These are phyloP conservation scores for Naegleria fowleri DNA, from an alignment of 208 protist genomes.

Conservation along the genomic window DNA sequence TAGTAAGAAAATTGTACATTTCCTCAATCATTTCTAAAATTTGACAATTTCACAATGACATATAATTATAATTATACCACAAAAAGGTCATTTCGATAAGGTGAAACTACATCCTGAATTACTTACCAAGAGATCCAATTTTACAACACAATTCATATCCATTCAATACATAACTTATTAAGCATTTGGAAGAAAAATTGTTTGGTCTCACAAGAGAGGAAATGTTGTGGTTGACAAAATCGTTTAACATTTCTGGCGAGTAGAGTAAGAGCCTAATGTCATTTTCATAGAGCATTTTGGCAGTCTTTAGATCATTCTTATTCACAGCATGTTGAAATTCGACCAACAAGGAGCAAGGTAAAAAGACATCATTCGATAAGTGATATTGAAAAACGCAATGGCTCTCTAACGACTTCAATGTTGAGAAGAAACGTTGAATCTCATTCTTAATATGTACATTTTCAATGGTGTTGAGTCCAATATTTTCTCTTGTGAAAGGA, in stretches of 20 bases:
- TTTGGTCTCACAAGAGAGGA: neutral
- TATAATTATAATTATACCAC: too few relatives aligned
- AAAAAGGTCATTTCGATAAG: too few relatives aligned
- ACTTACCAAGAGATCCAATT: neutral
- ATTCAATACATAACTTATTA: neutral
- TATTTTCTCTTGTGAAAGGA: neutral
- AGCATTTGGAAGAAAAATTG: neutral
- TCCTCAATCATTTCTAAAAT: neutral
- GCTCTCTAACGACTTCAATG: neutral
- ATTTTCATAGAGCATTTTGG: neutral
- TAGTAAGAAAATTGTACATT: neutral
- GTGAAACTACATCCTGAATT: too few relatives aligned
- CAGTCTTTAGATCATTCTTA: neutral
- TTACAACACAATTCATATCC: neutral
- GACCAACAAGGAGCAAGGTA: neutral
- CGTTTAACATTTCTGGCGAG: neutral
- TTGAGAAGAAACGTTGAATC: neutral
- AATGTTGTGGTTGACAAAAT: neutral
- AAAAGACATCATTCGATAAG: neutral
- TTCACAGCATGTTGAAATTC: neutral
- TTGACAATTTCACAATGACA: too few relatives aligned
- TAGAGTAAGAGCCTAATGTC: neutral
- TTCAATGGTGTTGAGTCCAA: neutral
- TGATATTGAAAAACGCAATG: neutral
- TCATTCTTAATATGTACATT: neutral